Base-by-base conservation (phyloP, 495 filamentous ascomycete species). In the Aspergillus bertholletiae region DNA sequence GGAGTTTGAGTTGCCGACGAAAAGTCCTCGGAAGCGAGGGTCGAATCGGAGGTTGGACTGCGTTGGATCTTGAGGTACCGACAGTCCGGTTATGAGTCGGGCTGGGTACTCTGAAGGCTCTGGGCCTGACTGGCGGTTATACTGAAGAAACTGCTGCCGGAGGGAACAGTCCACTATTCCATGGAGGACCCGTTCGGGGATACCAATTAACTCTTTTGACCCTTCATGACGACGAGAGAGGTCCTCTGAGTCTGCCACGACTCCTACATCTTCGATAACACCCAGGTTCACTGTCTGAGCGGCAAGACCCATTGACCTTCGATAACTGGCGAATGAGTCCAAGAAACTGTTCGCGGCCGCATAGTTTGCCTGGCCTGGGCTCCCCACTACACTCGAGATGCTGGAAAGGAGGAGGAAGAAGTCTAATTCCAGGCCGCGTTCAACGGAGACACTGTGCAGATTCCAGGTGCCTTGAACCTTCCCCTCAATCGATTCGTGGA, bases 381-480 rank as follows among this genome's bases (percentile, higher is more conserved):
- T 44, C 21, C 56, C 56, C 0, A 54, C 40, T 2, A 59, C 27
- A 24, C 56, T 50, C 13, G 51, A 54, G 5, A 54, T 49, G 39
- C 56, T 59, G 35, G 56, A 59, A 1, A 59, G 24, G 2, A 49
- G 26, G 18, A 50, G 39, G 46, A 59, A 59, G 39, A 59, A 59
- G 13, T 59, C 56, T 22, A 59, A 24, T 0, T 20, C 20, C 0
- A 46, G 37, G 1, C 27, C 18, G 8, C 17, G 37, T 32, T 59
- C 51, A 9, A 50, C 22, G 3, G 51, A 39, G 12, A 47, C 56
- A 37, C 51, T 17, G 41, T 59, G 56, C 28, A 59, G 37, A 18
- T 54, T 54, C 46, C 51, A 59, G 7, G 56, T 49, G 2, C 56
- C 56, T 21, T 54, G 46, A 1, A 59, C 39, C 23, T 59, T 59